A percentile compares a stretch with the other conserved stretches of the same genome.
These are phyloP conservation scores for Xylaria flabelliformis DNA, from an alignment of 495 filamentous ascomycete species.

Conservation along the genomic window DNA sequence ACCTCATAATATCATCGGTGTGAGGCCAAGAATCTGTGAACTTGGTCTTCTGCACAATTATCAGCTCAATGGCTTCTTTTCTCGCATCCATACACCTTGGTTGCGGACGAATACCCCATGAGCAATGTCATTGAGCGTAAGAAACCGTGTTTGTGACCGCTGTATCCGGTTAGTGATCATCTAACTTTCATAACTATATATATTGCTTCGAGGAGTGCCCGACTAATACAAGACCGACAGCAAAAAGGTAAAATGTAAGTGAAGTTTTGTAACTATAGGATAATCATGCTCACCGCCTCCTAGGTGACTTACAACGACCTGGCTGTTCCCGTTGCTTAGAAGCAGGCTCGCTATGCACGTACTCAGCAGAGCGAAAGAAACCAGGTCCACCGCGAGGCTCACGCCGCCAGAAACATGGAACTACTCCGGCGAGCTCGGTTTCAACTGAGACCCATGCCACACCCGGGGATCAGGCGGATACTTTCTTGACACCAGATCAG, in stretches of 20 bases:
- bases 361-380: conserved; percentile 35
- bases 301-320: conserved; percentile 33
- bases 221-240: conserved; percentile 10
- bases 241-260: conserved; percentile 38
- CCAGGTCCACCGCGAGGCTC: conserved; percentile 36
- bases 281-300: not conserved
- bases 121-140: conserved; percentile 21
- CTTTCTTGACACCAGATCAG: not conserved
- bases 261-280: not conserved
- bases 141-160: conserved; percentile 35
- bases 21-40: not conserved
- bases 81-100: not conserved
- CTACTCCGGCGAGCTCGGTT: not conserved
- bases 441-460: not conserved
- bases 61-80: conserved; percentile 2
- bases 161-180: conserved; percentile 31
- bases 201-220: not conserved
- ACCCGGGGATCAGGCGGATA: not conserved
- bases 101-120: not conserved
- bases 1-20: not conserved
- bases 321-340: conserved; percentile 36
- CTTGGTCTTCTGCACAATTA: not conserved
- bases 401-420: conserved; percentile 22
- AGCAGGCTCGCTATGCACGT: conserved; percentile 31
- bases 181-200: not conserved